A percentile compares a stretch with the other conserved stretches of the same genome.
Conservation (phyloP, 768 basidiomycete genomes). For the Fistulinella prunicolor region DNA sequence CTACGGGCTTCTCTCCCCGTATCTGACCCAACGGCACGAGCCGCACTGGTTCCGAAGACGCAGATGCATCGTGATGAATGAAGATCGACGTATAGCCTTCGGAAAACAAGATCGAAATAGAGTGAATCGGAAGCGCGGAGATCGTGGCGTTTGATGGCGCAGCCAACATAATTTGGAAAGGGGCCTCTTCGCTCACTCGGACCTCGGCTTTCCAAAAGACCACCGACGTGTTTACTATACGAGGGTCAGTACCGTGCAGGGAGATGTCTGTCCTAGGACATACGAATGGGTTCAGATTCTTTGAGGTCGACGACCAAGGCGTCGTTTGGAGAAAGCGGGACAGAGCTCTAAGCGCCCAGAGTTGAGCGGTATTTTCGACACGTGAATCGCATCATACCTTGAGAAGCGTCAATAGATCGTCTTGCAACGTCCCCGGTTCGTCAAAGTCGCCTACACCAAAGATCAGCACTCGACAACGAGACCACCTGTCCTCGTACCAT, state of each 20-base stretch:
- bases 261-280: slow-evolving; percentile 21
- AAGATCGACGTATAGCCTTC: slow-evolving; percentile 46
- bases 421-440: slow-evolving; percentile 52
- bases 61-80: slow-evolving; percentile 42
- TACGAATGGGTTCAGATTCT: slow-evolving; percentile 64
- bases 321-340: slow-evolving; percentile 56
- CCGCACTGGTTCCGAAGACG: slow-evolving; percentile 13
- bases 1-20: slow-evolving; percentile 32
- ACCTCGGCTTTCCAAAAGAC: slow-evolving; percentile 72
- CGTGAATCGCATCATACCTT: slow-evolving; percentile 43
- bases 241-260: slow-evolving; percentile 6
- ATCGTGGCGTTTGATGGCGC: slow-evolving; percentile 50
- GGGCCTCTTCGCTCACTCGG: slow-evolving; percentile 54
- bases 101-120: slow-evolving; percentile 59
- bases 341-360: slow-evolving; percentile 56
- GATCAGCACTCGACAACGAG: not conserved
- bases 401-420: slow-evolving; percentile 71
- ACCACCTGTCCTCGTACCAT: slow-evolving; percentile 45
- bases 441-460: slow-evolving; percentile 39
- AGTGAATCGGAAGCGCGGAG: slow-evolving; percentile 57
- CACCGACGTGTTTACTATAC: slow-evolving; percentile 57
- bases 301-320: slow-evolving; percentile 59
- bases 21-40: slow-evolving; percentile 46
- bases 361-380: too few relatives aligned
- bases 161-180: slow-evolving; percentile 72